phyloP scores from a whole-genome alignment of 306 rosid species.

The Urtica urens region DNA sequence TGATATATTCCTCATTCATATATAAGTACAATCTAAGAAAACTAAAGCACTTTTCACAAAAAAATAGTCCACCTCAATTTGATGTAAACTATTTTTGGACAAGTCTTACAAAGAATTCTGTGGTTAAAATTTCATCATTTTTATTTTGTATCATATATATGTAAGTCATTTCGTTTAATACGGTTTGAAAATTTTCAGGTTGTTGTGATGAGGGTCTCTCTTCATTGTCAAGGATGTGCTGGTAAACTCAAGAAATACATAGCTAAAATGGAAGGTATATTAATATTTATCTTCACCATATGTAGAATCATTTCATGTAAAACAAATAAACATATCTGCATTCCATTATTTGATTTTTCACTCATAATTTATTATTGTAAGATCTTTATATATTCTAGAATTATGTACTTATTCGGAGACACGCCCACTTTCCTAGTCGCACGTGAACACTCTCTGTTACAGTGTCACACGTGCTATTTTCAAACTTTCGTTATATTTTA shows the following conservation, averaged over 20 bases:
- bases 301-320: neutral
- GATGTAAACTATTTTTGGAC: neutral
- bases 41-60: no score
- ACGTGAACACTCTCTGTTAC: no score
- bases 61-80: no score
- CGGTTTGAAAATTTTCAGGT: conserved; percentile 38
- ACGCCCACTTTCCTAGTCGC: no score
- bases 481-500: no score
- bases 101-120: neutral
- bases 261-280: conserved; percentile 89
- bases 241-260: conserved; percentile 75
- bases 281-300: neutral
- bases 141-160: neutral
- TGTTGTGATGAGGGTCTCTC: conserved; percentile 84
- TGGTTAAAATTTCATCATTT: neutral
- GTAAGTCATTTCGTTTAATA: neutral
- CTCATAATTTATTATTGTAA: no score
- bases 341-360: no score
- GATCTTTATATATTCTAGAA: no score
- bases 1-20: no score
- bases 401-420: no score
- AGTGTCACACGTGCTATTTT: no score
- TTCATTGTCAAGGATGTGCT: conserved; percentile 96
- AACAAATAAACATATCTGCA: neutral
- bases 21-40: no score